These are phyloP conservation scores for Saccharomycopsis guyanensis DNA, from an alignment of 805 yeast species.

Conservation along the genomic window DNA sequence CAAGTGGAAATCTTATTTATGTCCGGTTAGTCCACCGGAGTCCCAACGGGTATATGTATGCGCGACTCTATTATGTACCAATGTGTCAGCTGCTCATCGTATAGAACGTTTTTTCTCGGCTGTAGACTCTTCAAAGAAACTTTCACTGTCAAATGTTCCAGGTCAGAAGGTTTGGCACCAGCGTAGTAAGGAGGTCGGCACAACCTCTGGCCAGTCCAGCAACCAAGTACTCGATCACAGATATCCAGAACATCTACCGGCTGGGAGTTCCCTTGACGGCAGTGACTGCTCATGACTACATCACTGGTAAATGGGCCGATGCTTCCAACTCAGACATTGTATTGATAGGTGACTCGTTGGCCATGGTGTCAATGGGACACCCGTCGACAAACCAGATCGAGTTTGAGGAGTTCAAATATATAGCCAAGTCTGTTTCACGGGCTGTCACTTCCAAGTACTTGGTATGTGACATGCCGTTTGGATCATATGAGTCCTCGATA, in stretches of 20 bases:
- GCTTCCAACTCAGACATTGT: constrained; percentile 59
- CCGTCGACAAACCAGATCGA: constrained; percentile 66
- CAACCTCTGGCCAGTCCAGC: neutral
- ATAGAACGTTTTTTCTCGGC: neutral
- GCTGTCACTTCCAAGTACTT: constrained; percentile 60
- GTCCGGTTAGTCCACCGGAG: too few relatives aligned
- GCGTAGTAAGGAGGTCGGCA: too few relatives aligned
- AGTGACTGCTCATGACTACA: constrained; percentile 84
- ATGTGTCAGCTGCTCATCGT: too few relatives aligned
- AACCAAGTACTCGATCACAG: neutral
- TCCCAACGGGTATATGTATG: too few relatives aligned
- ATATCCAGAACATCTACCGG: neutral
- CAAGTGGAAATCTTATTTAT: too few relatives aligned
- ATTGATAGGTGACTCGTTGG: constrained; percentile 85
- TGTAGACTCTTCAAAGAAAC: too few relatives aligned
- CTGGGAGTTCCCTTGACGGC: neutral
- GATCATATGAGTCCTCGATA: constrained; percentile 62
- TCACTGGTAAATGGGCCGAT: constrained; percentile 67
- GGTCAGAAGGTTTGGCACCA: too few relatives aligned
- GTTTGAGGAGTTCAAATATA: constrained; percentile 73
- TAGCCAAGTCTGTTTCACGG: constrained; percentile 67
- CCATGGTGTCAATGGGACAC: constrained; percentile 87
- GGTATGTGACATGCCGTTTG: constrained; percentile 86
- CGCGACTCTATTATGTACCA: too few relatives aligned
- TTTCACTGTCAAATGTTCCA: too few relatives aligned